phyloP scores from a whole-genome alignment of 1,139 yeast genomes.

The Suhomyces coccinellae region DNA sequence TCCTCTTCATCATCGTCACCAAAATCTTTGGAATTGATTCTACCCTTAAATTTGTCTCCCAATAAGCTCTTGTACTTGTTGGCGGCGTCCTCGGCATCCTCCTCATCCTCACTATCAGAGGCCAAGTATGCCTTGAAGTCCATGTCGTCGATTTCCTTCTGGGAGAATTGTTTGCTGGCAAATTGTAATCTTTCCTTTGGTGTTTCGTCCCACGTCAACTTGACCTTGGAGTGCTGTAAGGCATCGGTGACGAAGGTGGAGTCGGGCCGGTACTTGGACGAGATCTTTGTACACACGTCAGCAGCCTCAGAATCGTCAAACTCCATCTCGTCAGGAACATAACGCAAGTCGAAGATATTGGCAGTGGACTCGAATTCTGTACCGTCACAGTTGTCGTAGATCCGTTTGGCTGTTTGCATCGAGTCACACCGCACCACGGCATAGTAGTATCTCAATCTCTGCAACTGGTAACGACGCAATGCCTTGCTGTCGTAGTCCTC shows the following conservation, averaged over 20 bases:
- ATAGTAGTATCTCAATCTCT: conserved; percentile 84
- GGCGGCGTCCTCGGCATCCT: conserved; percentile 45
- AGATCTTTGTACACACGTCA: conserved; percentile 71
- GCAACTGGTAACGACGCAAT: conserved; percentile 72
- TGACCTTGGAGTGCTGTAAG: conserved; percentile 88
- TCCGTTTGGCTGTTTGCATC: conserved; percentile 66
- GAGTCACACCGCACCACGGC: conserved; percentile 90
- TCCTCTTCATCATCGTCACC: conserved; percentile 49
- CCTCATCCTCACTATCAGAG: conserved; percentile 66
- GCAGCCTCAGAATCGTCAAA: conserved; percentile 73
- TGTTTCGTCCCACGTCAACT: conserved; percentile 97
- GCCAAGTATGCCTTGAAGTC: conserved; percentile 95
- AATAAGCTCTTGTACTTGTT: conserved; percentile 67
- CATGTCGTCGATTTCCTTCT: conserved; percentile 92
- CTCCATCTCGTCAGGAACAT: conserved; percentile 87
- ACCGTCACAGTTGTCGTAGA: conserved; percentile 88
- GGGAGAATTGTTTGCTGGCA: conserved; percentile 79
- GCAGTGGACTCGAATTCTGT: conserved; percentile 96
- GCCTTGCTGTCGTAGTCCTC: conserved; percentile 73
- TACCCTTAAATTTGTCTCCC: conserved; percentile 43
- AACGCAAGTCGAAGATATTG: conserved; percentile 87
- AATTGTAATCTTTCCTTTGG: conserved; percentile 86
- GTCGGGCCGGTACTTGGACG: conserved; percentile 78
- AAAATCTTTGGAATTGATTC: conserved; percentile 27
- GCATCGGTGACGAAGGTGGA: conserved; percentile 86